These are phyloP conservation scores for Colletotrichum sp. DNA, from an alignment of 2,329 filamentous ascomycete species.

Conservation along the genomic window DNA sequence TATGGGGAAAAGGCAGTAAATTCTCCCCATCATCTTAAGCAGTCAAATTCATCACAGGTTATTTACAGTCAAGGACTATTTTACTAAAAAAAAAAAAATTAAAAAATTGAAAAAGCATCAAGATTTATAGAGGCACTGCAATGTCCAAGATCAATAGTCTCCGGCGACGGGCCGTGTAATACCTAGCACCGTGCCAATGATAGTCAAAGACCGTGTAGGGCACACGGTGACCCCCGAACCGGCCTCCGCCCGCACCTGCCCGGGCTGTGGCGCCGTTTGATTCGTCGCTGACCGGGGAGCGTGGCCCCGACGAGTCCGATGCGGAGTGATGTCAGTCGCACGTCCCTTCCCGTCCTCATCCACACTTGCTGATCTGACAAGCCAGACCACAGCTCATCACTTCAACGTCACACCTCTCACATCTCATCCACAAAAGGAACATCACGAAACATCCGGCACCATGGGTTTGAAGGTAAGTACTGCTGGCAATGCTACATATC, in stretches of 20 bases:
- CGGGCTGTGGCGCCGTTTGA: background rate
- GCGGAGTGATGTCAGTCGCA: slow-evolving; percentile 26
- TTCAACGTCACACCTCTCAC: background rate
- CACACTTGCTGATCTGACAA: background rate
- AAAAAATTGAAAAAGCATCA: background rate
- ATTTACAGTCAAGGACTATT: no score
- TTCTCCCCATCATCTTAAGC: no score
- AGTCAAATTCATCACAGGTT: no score
- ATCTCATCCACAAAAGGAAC: background rate
- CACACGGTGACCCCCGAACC: background rate
- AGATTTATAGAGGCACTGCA: background rate
- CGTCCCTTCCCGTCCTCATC: slow-evolving; percentile 5
- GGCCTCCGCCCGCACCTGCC: background rate
- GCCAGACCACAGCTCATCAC: background rate
- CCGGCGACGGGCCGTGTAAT: no score
- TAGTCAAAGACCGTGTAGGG: background rate
- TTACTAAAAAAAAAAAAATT: no score
- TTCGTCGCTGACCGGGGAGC: slow-evolving; percentile 9
- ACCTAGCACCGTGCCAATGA: background rate
- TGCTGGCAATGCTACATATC: slow-evolving; percentile 22
- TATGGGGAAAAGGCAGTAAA: no score
- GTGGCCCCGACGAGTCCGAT: background rate
- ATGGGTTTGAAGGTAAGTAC: slow-evolving; percentile 24
- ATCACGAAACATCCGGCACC: background rate
- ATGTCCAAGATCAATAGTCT: background rate